Evolutionary conservation across 495 filamentous ascomycete genomes (phyloP).

Genomic region (Neurospora sp.): DNA sequence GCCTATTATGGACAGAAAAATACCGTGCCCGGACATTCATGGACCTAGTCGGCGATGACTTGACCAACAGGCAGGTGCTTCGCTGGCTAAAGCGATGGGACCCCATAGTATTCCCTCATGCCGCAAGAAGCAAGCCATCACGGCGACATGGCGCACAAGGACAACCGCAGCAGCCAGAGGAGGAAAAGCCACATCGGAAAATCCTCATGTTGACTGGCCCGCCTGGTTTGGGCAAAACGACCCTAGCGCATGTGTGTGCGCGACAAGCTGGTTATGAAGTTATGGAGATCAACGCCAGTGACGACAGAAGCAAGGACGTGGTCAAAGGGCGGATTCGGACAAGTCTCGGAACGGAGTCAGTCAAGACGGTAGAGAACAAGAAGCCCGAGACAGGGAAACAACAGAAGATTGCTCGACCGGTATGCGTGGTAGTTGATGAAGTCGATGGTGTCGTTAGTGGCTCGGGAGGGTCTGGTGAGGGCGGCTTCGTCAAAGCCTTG

Average conservation of each 20-base stretch:
- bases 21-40: slow-evolving; percentile 88
- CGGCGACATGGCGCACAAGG: slow-evolving; percentile 27
- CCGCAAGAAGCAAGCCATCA: slow-evolving; percentile 42
- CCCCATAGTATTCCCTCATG: slow-evolving; percentile 75
- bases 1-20: slow-evolving; percentile 74
- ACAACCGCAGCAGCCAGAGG: slow-evolving; percentile 33
- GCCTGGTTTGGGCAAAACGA: slow-evolving; percentile 92
- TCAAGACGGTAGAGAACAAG: slow-evolving; percentile 66
- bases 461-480: slow-evolving; percentile 55
- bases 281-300: slow-evolving; percentile 79
- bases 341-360: slow-evolving; percentile 81
- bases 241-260: slow-evolving; percentile 90
- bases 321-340: slow-evolving; percentile 85
- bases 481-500: slow-evolving; percentile 89
- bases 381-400: slow-evolving; percentile 47
- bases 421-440: slow-evolving; percentile 92
- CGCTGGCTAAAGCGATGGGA: slow-evolving; percentile 95
- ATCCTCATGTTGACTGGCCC: slow-evolving; percentile 84
- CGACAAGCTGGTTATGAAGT: slow-evolving; percentile 92
- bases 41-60: slow-evolving; percentile 87
- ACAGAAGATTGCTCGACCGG: slow-evolving; percentile 68
- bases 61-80: slow-evolving; percentile 83
- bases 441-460: slow-evolving; percentile 88
- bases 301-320: slow-evolving; percentile 65
- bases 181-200: slow-evolving; percentile 68